A percentile compares a stretch with the other conserved stretches of the same genome.
These are phyloP conservation scores for Calonectria montana DNA, from an alignment of 2,329 filamentous ascomycete species.

Conservation along the genomic window DNA sequence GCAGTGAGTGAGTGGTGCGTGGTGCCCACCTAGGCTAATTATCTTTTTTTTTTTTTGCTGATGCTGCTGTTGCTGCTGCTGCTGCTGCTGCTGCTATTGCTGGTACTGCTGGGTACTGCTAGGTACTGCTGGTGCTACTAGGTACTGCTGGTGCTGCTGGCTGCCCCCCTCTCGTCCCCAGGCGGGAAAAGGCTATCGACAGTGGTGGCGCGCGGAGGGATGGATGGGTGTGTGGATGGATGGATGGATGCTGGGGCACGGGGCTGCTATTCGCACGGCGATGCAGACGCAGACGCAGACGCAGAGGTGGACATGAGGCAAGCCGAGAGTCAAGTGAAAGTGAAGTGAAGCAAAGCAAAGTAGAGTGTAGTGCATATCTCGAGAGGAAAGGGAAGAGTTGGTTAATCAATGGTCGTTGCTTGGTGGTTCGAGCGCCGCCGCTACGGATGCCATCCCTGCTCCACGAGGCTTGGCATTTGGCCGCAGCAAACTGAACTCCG, in stretches of 20 bases:
- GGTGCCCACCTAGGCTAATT: conserved; percentile 2
- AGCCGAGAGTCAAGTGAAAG: background rate
- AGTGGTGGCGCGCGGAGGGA: background rate
- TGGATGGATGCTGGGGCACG: background rate
- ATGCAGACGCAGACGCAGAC: background rate
- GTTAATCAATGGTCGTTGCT: conserved; percentile 11
- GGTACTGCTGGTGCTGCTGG: too few species aligned
- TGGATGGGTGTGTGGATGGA: too few species aligned
- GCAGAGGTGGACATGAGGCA: background rate
- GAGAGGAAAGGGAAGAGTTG: background rate
- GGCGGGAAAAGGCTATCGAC: background rate
- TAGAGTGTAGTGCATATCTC: background rate
- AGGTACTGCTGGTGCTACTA: too few species aligned
- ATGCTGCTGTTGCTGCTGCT: too few species aligned
- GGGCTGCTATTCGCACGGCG: background rate
- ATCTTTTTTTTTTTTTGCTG: background rate
- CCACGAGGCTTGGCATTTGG: conserved; percentile 39
- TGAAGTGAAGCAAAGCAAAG: too few species aligned
- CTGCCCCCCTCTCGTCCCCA: background rate
- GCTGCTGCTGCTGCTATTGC: too few species aligned
- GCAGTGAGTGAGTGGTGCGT: conserved; percentile 3
- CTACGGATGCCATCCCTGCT: conserved; percentile 34
- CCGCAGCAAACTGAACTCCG: conserved; percentile 23
- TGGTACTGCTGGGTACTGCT: too few species aligned
- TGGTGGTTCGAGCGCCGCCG: conserved; percentile 32